A percentile compares a stretch with the other conserved stretches of the same genome.
Conservation (phyloP, 306 rosid genomes). For the Pterocarpus santalinus region DNA sequence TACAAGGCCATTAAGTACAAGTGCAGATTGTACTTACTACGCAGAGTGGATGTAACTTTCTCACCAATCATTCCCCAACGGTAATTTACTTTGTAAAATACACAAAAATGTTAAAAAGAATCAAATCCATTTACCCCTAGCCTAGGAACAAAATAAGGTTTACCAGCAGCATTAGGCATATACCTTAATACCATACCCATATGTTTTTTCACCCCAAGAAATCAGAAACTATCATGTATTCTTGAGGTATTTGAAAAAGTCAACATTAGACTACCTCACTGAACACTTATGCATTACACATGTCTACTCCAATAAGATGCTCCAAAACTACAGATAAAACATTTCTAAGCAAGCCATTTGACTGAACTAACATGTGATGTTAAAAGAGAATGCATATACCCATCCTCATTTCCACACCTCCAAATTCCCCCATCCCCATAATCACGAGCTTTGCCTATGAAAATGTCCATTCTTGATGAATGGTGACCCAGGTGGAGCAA, state of each 20-base stretch:
- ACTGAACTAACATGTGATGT: not conserved
- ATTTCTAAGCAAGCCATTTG: conserved; percentile 18
- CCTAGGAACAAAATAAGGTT: not conserved
- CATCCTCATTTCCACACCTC: conserved; percentile 17
- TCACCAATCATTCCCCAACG: too few species aligned
- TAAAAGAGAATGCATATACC: conserved; percentile 20
- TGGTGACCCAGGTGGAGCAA: conserved; percentile 73
- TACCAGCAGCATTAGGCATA: not conserved
- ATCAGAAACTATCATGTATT: not conserved
- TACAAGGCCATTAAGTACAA: too few species aligned
- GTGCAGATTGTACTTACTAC: too few species aligned
- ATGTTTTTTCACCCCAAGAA: not conserved
- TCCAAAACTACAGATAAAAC: conserved; percentile 24
- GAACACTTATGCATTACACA: not conserved
- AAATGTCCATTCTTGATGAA: conserved; percentile 45
- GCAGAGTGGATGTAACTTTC: too few species aligned
- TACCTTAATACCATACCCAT: not conserved
- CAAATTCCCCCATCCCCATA: not conserved
- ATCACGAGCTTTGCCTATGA: conserved; percentile 22
- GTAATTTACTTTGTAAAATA: too few species aligned
- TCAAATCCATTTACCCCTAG: not conserved
- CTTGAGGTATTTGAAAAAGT: not conserved
- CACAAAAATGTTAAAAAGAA: too few species aligned
- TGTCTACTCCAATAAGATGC: not conserved
- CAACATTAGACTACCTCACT: not conserved